Percentiles rank a stretch among this genome's conserved stretches.
Evolutionary conservation across 768 basidiomycete genomes (phyloP).

Genomic region (Boletus insuetus): DNA sequence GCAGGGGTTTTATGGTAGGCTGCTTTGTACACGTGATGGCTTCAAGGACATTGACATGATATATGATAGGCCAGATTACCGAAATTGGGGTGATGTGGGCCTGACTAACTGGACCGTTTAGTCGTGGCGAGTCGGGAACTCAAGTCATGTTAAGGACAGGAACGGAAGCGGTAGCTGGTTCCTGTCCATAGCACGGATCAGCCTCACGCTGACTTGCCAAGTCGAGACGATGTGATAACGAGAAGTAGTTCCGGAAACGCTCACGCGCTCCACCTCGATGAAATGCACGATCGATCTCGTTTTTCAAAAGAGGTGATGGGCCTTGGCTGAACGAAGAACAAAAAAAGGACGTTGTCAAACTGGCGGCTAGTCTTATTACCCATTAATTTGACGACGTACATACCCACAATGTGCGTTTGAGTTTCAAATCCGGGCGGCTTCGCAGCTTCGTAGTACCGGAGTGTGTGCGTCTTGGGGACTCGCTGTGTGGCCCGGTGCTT

Average conservation of each 20-base stretch:
- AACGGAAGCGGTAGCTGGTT: no score
- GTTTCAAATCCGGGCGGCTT: background rate
- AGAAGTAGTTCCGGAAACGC: no score
- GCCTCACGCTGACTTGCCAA: background rate
- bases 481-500: no score
- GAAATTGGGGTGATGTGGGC: background rate
- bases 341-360: no score
- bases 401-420: background rate
- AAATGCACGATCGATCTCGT: background rate
- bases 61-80: background rate
- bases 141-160: no score
- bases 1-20: constrained; percentile 10
- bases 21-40: constrained; percentile 16
- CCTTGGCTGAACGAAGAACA: no score
- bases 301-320: background rate
- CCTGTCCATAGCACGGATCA: background rate
- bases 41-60: background rate
- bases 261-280: no score
- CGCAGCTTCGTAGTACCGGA: background rate
- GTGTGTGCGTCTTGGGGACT: background rate
- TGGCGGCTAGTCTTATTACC: background rate
- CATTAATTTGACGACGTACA: background rate
- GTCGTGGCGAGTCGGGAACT: no score
- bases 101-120: background rate
- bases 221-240: background rate